These are phyloP conservation scores for Pachyrhizus erosus DNA, from an alignment of 306 rosid genomes.

Conservation along the genomic window DNA sequence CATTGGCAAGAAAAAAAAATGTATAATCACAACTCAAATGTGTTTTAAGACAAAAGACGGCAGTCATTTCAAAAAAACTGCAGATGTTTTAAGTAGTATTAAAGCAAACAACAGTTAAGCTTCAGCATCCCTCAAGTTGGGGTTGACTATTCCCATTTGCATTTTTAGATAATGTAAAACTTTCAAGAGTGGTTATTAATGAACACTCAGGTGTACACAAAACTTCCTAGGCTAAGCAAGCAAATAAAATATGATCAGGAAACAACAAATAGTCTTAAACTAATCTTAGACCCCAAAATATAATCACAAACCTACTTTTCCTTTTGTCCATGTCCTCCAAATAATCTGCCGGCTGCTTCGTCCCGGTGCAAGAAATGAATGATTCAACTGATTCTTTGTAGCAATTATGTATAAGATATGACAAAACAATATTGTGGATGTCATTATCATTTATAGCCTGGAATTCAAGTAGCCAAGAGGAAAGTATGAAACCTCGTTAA, in stretches of 20 bases:
- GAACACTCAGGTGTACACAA: background rate
- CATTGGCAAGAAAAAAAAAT: background rate
- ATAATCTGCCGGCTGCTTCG: constrained; percentile 66
- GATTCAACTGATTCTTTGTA: constrained; percentile 81
- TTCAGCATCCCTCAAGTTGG: background rate
- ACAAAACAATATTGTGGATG: constrained; percentile 66
- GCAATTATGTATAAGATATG: constrained; percentile 92
- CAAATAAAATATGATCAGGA: background rate
- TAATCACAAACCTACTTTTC: constrained; percentile 62
- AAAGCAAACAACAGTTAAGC: background rate
- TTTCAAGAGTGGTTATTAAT: background rate
- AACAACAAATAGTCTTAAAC: constrained; percentile 15
- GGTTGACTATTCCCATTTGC: constrained; percentile 24
- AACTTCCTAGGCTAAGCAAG: background rate
- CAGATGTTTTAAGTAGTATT: background rate
- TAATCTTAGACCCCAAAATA: background rate
- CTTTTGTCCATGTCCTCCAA: constrained; percentile 83
- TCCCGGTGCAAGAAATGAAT: constrained; percentile 73
- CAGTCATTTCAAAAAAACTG: constrained; percentile 16
- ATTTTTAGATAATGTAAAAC: background rate
- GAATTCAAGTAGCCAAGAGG: constrained; percentile 26
- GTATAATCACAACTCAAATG: constrained; percentile 32
- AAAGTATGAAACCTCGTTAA: background rate
- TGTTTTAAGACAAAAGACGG: constrained; percentile 25
- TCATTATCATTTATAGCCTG: constrained; percentile 79